Evolutionary conservation across 345 rosid species (phyloP).

Genomic region (Camelina hispida): DNA sequence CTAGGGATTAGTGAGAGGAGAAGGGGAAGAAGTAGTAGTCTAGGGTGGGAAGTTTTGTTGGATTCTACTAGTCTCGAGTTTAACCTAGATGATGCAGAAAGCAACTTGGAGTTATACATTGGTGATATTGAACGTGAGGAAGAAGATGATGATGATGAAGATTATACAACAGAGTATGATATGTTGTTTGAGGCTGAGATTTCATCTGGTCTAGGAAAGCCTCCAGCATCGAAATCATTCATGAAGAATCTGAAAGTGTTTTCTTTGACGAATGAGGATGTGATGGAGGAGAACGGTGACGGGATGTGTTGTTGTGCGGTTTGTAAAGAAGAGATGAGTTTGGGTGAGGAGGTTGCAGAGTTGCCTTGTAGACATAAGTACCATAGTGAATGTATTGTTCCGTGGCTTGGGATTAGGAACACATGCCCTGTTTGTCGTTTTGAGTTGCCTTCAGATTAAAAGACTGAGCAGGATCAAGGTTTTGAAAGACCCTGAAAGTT

Average conservation of each 20-base stretch:
- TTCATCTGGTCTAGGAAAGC: constrained; percentile 55
- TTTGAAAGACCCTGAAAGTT: constrained; percentile 21
- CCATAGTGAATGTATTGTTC: constrained; percentile 85
- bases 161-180: constrained; percentile 62
- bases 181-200: constrained; percentile 77
- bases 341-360: constrained; percentile 68
- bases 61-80: constrained; percentile 64
- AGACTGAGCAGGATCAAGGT: constrained; percentile 42
- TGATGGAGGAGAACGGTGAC: constrained; percentile 38
- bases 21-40: constrained; percentile 47
- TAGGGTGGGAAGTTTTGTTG: constrained; percentile 87
- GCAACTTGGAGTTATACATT: constrained; percentile 51
- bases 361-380: constrained; percentile 84
- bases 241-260: constrained; percentile 63
- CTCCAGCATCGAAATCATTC: constrained; percentile 73
- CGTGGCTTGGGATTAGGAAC: constrained; percentile 85
- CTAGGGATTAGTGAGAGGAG: constrained; percentile 59
- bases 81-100: constrained; percentile 57
- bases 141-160: constrained; percentile 50
- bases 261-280: constrained; percentile 58
- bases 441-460: constrained; percentile 78
- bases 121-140: constrained; percentile 25
- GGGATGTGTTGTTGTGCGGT: constrained; percentile 75
- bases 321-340: constrained; percentile 80
- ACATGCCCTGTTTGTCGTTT: constrained; percentile 95